Conservation (phyloP, 208 protist genomes). For the Acanthamoeba castellanii region DNA sequence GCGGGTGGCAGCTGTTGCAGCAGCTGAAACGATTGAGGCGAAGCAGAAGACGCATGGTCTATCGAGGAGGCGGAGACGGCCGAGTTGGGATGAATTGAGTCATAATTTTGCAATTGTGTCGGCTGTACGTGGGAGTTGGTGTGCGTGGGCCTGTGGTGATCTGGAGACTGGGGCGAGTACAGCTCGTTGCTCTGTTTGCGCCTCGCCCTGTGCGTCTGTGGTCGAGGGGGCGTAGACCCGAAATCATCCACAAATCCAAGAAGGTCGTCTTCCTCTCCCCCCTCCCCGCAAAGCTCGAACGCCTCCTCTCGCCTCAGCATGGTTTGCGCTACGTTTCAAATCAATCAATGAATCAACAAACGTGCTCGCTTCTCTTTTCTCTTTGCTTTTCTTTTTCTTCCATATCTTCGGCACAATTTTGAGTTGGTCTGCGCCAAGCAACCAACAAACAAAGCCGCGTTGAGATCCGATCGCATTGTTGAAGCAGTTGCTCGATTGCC, state of each 20-base stretch:
- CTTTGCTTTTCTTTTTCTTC: too few species aligned
- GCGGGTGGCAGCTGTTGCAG: conserved; percentile 7
- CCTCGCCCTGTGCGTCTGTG: not conserved
- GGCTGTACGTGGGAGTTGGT: too few species aligned
- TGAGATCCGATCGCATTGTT: too few species aligned
- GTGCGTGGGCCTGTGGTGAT: too few species aligned
- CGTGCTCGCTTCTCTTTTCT: too few species aligned
- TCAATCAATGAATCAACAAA: not conserved
- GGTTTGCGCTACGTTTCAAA: not conserved
- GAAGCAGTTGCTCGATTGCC: too few species aligned
- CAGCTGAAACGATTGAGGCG: not conserved
- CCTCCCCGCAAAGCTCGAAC: not conserved
- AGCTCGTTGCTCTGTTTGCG: not conserved
- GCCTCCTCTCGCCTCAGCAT: not conserved
- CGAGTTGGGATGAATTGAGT: not conserved
- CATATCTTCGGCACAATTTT: too few species aligned
- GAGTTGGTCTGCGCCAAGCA: too few species aligned
- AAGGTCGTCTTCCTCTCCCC: not conserved
- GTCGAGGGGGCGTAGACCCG: too few species aligned
- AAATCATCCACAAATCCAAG: not conserved
- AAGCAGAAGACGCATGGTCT: not conserved
- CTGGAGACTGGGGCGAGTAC: not conserved
- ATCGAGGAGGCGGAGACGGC: not conserved
- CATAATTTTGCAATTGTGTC: not conserved
- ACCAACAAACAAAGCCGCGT: too few species aligned